Conservation (phyloP, 805 yeast genomes). For the Nakazawaea sp. region DNA sequence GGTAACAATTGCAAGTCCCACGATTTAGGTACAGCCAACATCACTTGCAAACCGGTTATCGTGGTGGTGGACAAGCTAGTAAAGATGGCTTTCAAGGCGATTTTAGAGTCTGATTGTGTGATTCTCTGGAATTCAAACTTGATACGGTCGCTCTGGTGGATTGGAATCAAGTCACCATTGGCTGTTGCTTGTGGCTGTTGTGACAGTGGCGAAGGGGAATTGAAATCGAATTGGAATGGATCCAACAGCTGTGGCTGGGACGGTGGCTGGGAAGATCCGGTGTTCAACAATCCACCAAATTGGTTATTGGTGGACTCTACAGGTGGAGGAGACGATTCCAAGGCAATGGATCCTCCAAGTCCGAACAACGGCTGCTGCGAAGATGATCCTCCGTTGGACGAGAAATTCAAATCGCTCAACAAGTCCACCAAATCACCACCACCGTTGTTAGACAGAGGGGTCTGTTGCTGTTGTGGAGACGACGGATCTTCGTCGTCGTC, state of each 20-base stretch:
- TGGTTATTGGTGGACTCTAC: constrained; percentile 11
- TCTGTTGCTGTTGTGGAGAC: constrained; percentile 9
- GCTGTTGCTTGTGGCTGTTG: too few relatives aligned
- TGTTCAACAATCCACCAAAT: too few relatives aligned
- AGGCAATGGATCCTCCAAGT: constrained; percentile 21
- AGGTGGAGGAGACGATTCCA: constrained; percentile 23
- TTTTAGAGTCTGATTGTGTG: constrained; percentile 27
- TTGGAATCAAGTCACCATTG: constrained; percentile 11
- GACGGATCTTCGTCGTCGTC: constrained; percentile 32
- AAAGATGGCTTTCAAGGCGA: constrained; percentile 40
- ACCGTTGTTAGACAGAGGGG: constrained; percentile 16
- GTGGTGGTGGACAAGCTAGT: constrained; percentile 41
- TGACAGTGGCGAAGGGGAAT: not conserved
- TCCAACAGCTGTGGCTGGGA: constrained; percentile 19
- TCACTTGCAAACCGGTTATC: constrained; percentile 46
- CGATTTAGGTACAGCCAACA: constrained; percentile 66
- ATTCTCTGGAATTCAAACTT: constrained; percentile 40
- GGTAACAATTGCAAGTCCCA: constrained; percentile 53
- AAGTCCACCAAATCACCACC: constrained; percentile 55
- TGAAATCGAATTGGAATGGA: constrained; percentile 28
- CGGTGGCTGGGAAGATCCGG: too few relatives aligned
- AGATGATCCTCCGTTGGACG: constrained; percentile 40
- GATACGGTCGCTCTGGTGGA: constrained; percentile 38
- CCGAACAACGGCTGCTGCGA: constrained; percentile 27
- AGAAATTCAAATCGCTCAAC: constrained; percentile 48